A percentile compares a stretch with the other conserved stretches of the same genome.
These are phyloP conservation scores for Cornus suecica DNA, from an alignment of 148 eudicot genomes.

Conservation along the genomic window DNA sequence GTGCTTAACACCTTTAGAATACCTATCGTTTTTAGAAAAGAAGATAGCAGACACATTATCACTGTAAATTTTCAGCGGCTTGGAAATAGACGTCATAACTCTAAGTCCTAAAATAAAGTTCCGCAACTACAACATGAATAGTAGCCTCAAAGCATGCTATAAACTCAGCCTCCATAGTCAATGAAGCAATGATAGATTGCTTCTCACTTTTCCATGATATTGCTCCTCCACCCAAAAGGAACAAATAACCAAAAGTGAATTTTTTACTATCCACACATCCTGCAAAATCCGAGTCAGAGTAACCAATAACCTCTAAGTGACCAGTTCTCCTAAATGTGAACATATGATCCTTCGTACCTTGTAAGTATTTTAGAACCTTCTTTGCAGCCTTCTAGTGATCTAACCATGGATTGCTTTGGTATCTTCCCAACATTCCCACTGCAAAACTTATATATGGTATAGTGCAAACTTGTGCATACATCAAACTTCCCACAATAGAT, in stretches of 20 bases:
- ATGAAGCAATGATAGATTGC: too few relatives aligned
- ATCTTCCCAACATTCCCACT: background rate
- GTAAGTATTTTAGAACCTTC: background rate
- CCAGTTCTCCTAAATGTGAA: too few relatives aligned
- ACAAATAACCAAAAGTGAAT: too few relatives aligned
- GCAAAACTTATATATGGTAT: background rate
- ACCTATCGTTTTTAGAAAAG: background rate
- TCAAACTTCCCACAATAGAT: conserved; percentile 1
- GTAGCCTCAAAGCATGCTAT: background rate
- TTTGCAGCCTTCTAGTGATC: background rate
- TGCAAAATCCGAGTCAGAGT: too few relatives aligned
- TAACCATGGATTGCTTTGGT: background rate
- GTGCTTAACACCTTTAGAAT: background rate
- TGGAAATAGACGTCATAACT: background rate
- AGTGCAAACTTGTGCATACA: background rate
- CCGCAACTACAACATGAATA: background rate
- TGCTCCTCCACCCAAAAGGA: too few relatives aligned
- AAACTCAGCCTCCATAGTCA: too few relatives aligned
- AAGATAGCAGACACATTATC: background rate
- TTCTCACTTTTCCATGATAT: too few relatives aligned
- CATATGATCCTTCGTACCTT: background rate
- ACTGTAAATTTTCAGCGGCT: background rate
- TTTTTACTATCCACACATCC: too few relatives aligned
- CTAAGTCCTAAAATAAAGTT: background rate
- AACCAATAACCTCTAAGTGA: too few relatives aligned